phyloP scores from a whole-genome alignment of 176 grass and related monocot genomes.

The Cymbopogon citratus region DNA sequence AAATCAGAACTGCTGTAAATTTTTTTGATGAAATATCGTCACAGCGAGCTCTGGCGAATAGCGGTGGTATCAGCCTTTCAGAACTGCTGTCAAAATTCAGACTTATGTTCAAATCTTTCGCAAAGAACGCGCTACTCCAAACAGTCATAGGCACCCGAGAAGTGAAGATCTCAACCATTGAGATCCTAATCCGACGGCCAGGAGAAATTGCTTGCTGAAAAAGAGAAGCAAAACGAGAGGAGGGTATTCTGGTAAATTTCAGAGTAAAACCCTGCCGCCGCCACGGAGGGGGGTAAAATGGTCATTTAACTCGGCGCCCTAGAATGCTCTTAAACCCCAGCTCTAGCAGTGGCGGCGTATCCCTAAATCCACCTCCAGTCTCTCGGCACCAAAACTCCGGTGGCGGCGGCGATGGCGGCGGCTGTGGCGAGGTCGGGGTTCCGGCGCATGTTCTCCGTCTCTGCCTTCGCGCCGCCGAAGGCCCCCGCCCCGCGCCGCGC shows the following conservation, averaged over 20 bases:
- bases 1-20: background rate
- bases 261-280: background rate
- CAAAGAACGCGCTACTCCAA: too few relatives aligned
- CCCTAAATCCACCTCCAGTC: background rate
- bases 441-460: slow-evolving; percentile 65
- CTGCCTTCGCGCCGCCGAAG: slow-evolving; percentile 45
- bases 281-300: background rate
- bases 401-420: slow-evolving; percentile 44
- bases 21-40: background rate
- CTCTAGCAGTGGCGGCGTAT: background rate
- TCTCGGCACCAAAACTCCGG: background rate
- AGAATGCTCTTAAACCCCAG: slow-evolving; percentile 33
- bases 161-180: background rate
- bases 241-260: background rate
- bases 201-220: background rate
- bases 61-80: background rate
- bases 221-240: background rate
- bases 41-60: background rate
- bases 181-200: background rate
- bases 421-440: slow-evolving; percentile 52
- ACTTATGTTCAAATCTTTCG: too few relatives aligned
- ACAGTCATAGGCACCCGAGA: too few relatives aligned
- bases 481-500: slow-evolving; percentile 29
- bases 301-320: slow-evolving; percentile 7
- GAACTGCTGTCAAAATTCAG: too few relatives aligned